Conservation (phyloP, 192 early-diverging fungal genomes). For the Spizellomyces sp. region DNA sequence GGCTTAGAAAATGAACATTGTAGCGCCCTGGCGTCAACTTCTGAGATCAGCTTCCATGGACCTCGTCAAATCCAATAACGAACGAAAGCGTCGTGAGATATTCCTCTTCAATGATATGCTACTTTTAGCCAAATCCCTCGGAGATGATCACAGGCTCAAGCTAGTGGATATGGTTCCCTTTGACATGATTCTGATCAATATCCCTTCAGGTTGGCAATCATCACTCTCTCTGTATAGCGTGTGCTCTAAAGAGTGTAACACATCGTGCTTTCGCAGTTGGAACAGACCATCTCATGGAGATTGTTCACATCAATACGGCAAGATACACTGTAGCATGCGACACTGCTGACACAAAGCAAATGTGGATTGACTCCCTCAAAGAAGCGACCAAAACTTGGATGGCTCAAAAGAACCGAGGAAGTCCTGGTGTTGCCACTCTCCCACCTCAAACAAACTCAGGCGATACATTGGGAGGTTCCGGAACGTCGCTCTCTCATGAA, state of each 20-base stretch:
- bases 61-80: constrained; percentile 35
- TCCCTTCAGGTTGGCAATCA: constrained; percentile 6
- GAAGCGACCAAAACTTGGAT: constrained; percentile 43
- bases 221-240: neutral
- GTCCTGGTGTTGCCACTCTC: neutral
- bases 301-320: constrained; percentile 39
- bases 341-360: constrained; percentile 18
- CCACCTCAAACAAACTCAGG: neutral
- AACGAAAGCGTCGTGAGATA: constrained; percentile 49
- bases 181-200: constrained; percentile 49
- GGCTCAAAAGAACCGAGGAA: constrained; percentile 32
- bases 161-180: constrained; percentile 51
- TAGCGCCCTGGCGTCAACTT: constrained; percentile 47
- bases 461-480: neutral
- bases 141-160: constrained; percentile 53
- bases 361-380: constrained; percentile 48
- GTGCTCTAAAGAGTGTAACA: neutral
- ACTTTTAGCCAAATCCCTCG: constrained; percentile 47
- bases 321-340: constrained; percentile 36
- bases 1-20: constrained; percentile 51
- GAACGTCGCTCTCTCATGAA: neutral
- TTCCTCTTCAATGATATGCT: constrained; percentile 62
- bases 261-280: constrained; percentile 10
- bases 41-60: constrained; percentile 46
- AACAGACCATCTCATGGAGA: constrained; percentile 44